Base-by-base conservation (phyloP, 2,329 filamentous ascomycete genomes). In the Cercospora sojina region DNA sequence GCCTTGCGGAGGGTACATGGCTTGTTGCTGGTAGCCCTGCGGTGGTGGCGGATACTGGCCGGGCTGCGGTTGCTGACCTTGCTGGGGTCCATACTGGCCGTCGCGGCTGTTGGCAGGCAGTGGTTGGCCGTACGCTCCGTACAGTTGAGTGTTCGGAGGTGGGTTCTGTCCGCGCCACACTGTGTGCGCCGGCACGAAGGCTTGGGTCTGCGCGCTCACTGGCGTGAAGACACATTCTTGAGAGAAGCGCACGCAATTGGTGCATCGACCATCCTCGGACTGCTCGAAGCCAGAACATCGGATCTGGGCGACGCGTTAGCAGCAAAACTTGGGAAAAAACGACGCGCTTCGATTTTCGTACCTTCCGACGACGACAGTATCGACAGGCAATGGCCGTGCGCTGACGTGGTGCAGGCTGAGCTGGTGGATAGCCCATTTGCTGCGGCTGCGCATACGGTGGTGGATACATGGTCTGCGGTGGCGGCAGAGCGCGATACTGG, bases 221-320 rank as follows among this genome's bases (percentile, higher is more conserved):
- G 90, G 89, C 1, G 89, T 91, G 78, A 92, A 92, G 78, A 92
- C 87, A 79, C 90, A 92, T 76, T 91, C 88, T 78, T 91, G 89
- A 70, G 89, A 89, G 80, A 91, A 92, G 57, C 89, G 84, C 70
- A 88, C 83, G 76, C 89, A 92, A 77, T 91, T 91, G 74, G 84
- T 86, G 81, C 89, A 92, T 67, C 88, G 86, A 67, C 90, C 90
- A 77, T 91, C 88, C 43, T 88, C 86, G 43, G 88, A 90, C 64
- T 85, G 86, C 74, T 91, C 89, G 76, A 91, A 92, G 29, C 89
- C 90, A 3, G 89, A 91, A 81, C 89, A 92, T 67, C 90, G 88
- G 77, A 91, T 91, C 89, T 91, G 77, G 9, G 65, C 67, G 67
- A 64, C 58, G 59, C 53, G 51, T 43, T 29, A 9, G 29, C 27